Evolutionary conservation across 768 basidiomycete species (phyloP).

Genomic region (Pleurotus sapidus): DNA sequence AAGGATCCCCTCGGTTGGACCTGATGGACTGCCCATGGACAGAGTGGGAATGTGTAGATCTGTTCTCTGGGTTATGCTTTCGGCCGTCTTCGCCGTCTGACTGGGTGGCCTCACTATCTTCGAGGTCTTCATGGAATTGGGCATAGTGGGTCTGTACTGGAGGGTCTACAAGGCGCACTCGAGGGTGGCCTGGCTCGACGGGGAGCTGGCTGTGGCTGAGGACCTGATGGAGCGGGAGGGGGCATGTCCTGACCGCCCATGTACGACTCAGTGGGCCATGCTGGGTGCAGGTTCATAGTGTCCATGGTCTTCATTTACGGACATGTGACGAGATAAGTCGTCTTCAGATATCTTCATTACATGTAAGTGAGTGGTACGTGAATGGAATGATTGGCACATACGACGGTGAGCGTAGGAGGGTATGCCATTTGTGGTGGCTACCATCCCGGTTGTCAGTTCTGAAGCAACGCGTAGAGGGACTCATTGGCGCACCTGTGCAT

Average conservation of each 20-base stretch:
- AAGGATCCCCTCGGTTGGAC: neutral
- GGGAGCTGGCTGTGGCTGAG: too few relatives aligned
- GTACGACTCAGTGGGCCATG: neutral
- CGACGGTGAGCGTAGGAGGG: constrained; percentile 4
- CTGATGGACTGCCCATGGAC: neutral
- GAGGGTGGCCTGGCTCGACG: neutral
- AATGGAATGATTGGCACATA: neutral
- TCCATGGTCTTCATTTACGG: neutral
- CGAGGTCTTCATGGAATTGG: constrained; percentile 2
- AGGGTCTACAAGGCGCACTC: neutral
- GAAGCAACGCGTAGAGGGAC: neutral
- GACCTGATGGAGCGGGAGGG: neutral
- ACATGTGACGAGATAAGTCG: constrained; percentile 1
- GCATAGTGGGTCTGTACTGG: neutral
- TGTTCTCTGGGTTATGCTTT: neutral
- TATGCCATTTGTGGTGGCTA: constrained; percentile 1
- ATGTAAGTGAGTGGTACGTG: neutral
- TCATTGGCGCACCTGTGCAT: neutral
- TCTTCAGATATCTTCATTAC: constrained; percentile 3
- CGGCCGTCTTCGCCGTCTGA: neutral
- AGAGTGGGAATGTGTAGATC: neutral
- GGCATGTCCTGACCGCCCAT: neutral
- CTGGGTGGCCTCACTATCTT: neutral
- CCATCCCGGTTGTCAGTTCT: neutral
- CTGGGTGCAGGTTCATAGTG: neutral